phyloP scores from a whole-genome alignment of 176 grass and related monocot genomes.

The Zea mays region DNA sequence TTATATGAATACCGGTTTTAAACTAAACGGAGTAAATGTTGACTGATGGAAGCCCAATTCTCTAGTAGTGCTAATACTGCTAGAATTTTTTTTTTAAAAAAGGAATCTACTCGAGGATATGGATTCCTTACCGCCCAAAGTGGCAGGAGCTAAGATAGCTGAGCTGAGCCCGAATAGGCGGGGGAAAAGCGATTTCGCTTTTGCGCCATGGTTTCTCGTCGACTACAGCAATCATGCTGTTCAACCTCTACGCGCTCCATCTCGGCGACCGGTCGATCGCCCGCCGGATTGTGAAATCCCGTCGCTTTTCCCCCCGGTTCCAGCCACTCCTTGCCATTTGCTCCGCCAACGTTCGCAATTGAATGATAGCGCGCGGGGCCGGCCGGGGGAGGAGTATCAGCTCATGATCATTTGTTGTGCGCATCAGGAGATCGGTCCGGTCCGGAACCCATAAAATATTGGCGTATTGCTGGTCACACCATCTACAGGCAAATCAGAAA shows the following conservation, averaged over 20 bases:
- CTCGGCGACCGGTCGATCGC: constrained; percentile 21
- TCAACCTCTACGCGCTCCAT: constrained; percentile 15
- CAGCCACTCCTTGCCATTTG: constrained; percentile 13
- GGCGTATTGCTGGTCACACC: constrained; percentile 41
- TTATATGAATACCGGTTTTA: no score
- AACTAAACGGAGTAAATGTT: no score
- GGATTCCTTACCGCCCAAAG: constrained; percentile 82
- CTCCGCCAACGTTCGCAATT: background rate
- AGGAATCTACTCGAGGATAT: constrained; percentile 38
- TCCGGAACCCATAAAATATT: constrained; percentile 40
- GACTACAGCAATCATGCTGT: constrained; percentile 62
- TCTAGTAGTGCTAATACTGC: no score
- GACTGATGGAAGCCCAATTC: no score
- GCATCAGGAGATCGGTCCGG: constrained; percentile 24
- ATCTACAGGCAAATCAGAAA: constrained; percentile 42
- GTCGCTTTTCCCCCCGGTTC: constrained; percentile 15
- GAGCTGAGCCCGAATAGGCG: constrained; percentile 30
- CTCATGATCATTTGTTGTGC: constrained; percentile 1
- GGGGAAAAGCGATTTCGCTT: constrained; percentile 42
- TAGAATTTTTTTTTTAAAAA: constrained; percentile 1
- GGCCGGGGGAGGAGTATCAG: background rate
- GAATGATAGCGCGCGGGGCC: constrained; percentile 3
- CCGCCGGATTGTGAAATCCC: constrained; percentile 35
- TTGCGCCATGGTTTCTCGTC: constrained; percentile 63
- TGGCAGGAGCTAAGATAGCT: constrained; percentile 48